phyloP scores from a whole-genome alignment of 164 flowering plant genomes.

The Akebia trifoliata region DNA sequence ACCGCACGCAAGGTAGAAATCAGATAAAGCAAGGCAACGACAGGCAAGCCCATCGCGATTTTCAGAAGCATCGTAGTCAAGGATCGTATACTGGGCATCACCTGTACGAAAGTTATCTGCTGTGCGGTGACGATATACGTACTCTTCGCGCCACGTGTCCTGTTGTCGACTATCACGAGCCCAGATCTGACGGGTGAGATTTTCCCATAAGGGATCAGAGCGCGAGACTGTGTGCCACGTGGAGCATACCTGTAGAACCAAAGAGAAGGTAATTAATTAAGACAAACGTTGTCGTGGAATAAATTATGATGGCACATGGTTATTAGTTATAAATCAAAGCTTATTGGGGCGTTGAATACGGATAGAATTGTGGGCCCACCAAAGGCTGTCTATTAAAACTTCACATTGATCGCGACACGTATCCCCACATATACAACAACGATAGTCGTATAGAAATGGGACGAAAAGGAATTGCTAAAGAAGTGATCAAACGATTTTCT shows the following conservation, averaged over 20 bases:
- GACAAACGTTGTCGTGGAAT: no score
- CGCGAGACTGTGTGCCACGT: constrained; percentile 79
- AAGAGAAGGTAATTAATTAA: background rate
- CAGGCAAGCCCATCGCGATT: constrained; percentile 39
- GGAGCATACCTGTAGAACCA: constrained; percentile 61
- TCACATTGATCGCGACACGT: no score
- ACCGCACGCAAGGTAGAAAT: constrained; percentile 64
- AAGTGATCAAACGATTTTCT: no score
- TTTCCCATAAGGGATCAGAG: constrained; percentile 68
- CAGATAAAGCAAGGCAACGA: constrained; percentile 67
- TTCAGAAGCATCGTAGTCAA: constrained; percentile 34
- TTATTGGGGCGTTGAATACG: no score
- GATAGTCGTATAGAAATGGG: no score
- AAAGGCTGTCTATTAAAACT: no score
- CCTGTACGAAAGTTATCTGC: constrained; percentile 49
- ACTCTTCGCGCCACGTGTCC: constrained; percentile 72
- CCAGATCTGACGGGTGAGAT: constrained; percentile 60
- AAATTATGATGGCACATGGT: no score
- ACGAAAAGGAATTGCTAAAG: no score
- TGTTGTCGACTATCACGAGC: constrained; percentile 30
- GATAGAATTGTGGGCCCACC: no score
- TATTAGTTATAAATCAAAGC: no score
- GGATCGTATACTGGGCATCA: constrained; percentile 26
- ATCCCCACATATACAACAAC: no score
- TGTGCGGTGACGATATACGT: constrained; percentile 50